Conservation (phyloP, 2,329 filamentous ascomycete genomes). For the Xylaria hypoxylon region DNA sequence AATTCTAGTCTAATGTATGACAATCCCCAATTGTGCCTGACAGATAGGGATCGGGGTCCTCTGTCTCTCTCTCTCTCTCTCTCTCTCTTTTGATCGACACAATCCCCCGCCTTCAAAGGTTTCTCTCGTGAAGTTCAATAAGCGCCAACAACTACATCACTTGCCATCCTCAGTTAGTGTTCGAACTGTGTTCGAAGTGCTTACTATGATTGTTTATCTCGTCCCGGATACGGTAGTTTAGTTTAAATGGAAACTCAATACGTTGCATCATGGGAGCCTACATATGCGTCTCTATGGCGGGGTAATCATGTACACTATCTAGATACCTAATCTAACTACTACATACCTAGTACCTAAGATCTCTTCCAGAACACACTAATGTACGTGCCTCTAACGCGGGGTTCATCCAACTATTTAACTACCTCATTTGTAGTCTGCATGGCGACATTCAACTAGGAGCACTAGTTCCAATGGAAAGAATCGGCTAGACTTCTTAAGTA, state of each 20-base stretch:
- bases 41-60: slow-evolving; percentile 19
- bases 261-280: background rate
- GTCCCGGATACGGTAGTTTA: too few relatives aligned
- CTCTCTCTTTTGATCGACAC: background rate
- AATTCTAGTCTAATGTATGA: slow-evolving; percentile 2
- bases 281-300: slow-evolving; percentile 2
- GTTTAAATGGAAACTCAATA: background rate
- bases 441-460: slow-evolving; percentile 15
- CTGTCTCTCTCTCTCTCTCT: slow-evolving; percentile 1
- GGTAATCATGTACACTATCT: background rate
- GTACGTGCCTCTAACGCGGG: slow-evolving; percentile 16
- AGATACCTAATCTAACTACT: background rate
- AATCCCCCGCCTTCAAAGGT: background rate
- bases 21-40: slow-evolving; percentile 11
- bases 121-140: background rate
- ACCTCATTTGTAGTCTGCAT: slow-evolving; percentile 33
- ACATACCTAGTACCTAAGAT: background rate
- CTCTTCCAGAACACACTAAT: slow-evolving; percentile 25
- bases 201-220: too few relatives aligned
- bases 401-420: slow-evolving; percentile 19
- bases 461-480: background rate
- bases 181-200: too few relatives aligned
- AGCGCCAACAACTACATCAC: background rate
- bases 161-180: too few relatives aligned
- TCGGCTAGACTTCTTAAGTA: background rate